These are phyloP conservation scores for Salix purpurea DNA, from an alignment of 345 rosid genomes.

Conservation along the genomic window DNA sequence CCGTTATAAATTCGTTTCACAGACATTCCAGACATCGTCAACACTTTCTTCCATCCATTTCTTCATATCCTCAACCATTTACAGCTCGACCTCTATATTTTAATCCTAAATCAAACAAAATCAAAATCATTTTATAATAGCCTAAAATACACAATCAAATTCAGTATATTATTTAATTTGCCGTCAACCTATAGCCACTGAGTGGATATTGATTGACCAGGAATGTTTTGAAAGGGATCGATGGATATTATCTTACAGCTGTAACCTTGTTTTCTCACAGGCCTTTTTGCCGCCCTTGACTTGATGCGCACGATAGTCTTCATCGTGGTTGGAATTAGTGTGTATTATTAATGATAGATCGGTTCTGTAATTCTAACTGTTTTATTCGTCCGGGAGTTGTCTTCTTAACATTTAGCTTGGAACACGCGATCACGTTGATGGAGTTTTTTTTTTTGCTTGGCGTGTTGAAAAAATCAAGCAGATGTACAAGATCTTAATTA, in stretches of 20 bases:
- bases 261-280: neutral
- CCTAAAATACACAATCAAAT: neutral
- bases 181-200: neutral
- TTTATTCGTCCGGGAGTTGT: constrained; percentile 26
- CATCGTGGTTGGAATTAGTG: neutral
- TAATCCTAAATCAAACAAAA: no score
- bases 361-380: constrained; percentile 17
- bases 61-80: no score
- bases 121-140: neutral
- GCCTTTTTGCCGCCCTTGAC: neutral
- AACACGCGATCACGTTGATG: constrained; percentile 29
- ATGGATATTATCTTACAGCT: neutral
- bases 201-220: neutral
- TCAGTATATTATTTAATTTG: neutral
- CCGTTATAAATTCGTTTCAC: no score
- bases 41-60: no score
- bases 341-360: neutral
- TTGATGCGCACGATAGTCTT: neutral
- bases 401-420: constrained; percentile 31
- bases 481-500: no score
- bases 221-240: neutral
- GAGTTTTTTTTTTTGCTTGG: constrained; percentile 18
- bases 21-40: no score
- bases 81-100: no score
- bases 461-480: no score